Base-by-base conservation (phyloP, 2,329 filamentous ascomycete species). In the Colletotrichum caudatum region DNA sequence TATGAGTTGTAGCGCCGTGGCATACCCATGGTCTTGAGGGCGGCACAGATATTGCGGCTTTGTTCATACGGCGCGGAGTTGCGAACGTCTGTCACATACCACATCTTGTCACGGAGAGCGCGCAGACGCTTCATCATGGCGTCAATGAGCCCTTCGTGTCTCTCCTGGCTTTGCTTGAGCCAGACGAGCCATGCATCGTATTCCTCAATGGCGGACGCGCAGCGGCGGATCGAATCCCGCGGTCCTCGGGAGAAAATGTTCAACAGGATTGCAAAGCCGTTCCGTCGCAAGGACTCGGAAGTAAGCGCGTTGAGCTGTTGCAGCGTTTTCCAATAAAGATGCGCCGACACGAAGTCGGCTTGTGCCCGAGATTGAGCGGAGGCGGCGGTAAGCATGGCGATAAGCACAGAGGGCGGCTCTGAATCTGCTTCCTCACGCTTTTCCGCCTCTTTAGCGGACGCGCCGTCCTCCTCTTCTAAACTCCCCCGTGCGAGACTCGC, bases 1-100 rank as follows among this genome's bases (percentile, higher is more conserved):
- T 87, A 86, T 0, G 85, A 84, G 56, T 81, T 84, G 82, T 85
- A 86, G 64, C 85, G 86, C 71, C 90, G 86, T 73, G 90, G 86
- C 81, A 90, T 84, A 73, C 91, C 93, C 96, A 99, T 98, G 9
- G 93, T 94, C 81, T 96, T 97, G 61, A 99, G 84, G 5, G 95
- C 96, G 71, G 93, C 88, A 7, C 94, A 93, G 58, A 98, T 92
- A 74, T 95, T 94, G 70, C 92, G 91, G 50, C 94, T 94, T 75
- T 97, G 92, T 72, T 96, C 93, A 77, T 98, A 98, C 12, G 91
- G 90, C 60, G 91, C 93, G 5, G 96, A 98, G 76, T 95, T 95
- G 73, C 94, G 92, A 37, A 98, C 95, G 80, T 98, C 94, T 1
- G 93, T 95, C 72, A 96, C 93, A 79, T 97, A 99, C 96, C 96